These are phyloP conservation scores for Eucalyptus curtisii DNA, from an alignment of 345 rosid species.

Conservation along the genomic window DNA sequence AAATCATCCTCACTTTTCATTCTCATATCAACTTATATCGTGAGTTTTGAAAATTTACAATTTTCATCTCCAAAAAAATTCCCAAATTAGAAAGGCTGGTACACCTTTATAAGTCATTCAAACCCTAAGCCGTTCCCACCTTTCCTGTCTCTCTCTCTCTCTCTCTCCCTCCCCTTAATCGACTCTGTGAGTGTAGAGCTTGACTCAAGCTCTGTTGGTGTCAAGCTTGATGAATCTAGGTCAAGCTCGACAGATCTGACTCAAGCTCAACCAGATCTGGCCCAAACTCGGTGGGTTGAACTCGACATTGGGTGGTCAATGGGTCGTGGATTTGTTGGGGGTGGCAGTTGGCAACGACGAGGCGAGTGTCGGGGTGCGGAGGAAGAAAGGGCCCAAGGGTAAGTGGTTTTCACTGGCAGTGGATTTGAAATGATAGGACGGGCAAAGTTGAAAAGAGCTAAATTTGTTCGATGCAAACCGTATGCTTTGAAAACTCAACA, in stretches of 20 bases:
- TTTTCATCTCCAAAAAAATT: background rate
- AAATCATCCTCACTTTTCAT: background rate
- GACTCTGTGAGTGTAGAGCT: background rate
- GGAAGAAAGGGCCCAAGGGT: background rate
- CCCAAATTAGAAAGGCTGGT: background rate
- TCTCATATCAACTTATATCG: background rate
- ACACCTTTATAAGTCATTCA: background rate
- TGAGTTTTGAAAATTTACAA: background rate
- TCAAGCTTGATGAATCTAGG: background rate
- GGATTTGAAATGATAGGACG: background rate
- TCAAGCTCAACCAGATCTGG: background rate
- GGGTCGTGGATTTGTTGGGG: background rate
- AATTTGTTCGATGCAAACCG: background rate
- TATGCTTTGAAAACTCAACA: background rate
- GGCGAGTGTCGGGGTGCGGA: background rate
- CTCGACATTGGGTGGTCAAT: background rate
- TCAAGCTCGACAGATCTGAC: background rate
- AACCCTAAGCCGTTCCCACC: background rate
- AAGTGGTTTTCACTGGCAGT: background rate
- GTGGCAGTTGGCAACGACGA: background rate
- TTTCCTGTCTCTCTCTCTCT: background rate
- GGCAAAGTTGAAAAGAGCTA: background rate
- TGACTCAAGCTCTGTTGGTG: background rate
- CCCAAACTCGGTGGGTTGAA: background rate
- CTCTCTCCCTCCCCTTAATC: accelerated